Evolutionary conservation across 169 alveolate genomes (phyloP).

Genomic region (Plasmodium relictum): DNA sequence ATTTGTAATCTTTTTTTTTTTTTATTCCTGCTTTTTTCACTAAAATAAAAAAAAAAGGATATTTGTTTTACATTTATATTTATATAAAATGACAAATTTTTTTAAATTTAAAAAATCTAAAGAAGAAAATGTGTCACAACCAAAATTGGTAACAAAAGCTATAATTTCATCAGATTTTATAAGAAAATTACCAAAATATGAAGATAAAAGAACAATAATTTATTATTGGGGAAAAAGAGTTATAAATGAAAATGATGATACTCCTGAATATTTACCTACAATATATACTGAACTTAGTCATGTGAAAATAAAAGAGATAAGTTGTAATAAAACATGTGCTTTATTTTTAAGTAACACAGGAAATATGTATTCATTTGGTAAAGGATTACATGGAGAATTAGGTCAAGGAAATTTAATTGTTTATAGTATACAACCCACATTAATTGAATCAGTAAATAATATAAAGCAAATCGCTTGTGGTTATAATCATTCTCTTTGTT

Average conservation of each 20-base stretch:
- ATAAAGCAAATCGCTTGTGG: conserved; percentile 83
- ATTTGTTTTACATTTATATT: neutral
- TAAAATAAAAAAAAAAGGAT: neutral
- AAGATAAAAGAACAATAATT: conserved; percentile 74
- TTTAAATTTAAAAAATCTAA: conserved; percentile 57
- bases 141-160: conserved; percentile 73
- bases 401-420: conserved; percentile 81
- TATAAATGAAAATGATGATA: conserved; percentile 70
- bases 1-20: neutral
- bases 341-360: conserved; percentile 80
- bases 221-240: conserved; percentile 78
- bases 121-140: conserved; percentile 72
- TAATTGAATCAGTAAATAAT: conserved; percentile 63
- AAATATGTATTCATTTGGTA: conserved; percentile 82
- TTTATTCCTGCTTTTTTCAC: neutral
- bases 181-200: conserved; percentile 72
- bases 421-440: conserved; percentile 80
- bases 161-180: conserved; percentile 70
- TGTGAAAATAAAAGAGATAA: conserved; percentile 80
- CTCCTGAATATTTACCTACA: conserved; percentile 79
- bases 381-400: conserved; percentile 86
- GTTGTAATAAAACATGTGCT: conserved; percentile 82
- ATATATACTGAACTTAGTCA: conserved; percentile 82
- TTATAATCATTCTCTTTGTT: conserved; percentile 80
- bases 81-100: conserved; percentile 49